Base-by-base conservation (phyloP, 169 alveolate species). In the Plasmodium coatneyi region DNA sequence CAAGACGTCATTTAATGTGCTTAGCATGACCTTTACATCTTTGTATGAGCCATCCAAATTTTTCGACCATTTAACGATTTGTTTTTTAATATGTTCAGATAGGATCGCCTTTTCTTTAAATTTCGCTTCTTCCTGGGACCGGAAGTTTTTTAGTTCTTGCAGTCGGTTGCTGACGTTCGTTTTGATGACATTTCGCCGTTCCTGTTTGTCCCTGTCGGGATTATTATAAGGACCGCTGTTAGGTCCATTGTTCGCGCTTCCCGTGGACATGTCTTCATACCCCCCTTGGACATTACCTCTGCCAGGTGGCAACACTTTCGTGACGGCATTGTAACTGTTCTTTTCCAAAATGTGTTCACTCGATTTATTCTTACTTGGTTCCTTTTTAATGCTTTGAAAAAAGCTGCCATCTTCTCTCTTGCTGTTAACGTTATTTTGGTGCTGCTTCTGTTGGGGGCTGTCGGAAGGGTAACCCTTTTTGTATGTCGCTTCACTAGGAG, bases 21-120 rank as follows among this genome's bases (percentile, higher is more conserved):
- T 97, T 71, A 98, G 82, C 41, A 98, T 93, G 49, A 97, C 96
- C 71, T 98, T 93, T 30, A 98, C 95, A 84, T 97, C 98, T 82
- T 96, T 97, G 71, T 95, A 92, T 54, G 96, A 83, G 7, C 96
- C 97, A 60, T 92, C 96, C 1, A 94, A 83, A 30, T 84, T 96
- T 60, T 84, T 87, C 4, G 96, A 96, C 98, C 98, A 97, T 49
- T 91, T 71, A 30, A 41, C 80, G 16, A 97, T 89, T 82, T 95
- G 96, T 39, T 96, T 91, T 36, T 56, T 83, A 16, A 96, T 92
- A 14, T 83, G 82, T 5, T 94, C 92, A 32, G 84, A 36, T 36
- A 89, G 90, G n/a, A 43, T 80, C 3, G 43, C 86, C 84, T 92
- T 92, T 71, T 84, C 92, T 74, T 90, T 82, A 66, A 71, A 84